Conservation (phyloP, 495 filamentous ascomycete genomes). For the Penicillium lagena region DNA sequence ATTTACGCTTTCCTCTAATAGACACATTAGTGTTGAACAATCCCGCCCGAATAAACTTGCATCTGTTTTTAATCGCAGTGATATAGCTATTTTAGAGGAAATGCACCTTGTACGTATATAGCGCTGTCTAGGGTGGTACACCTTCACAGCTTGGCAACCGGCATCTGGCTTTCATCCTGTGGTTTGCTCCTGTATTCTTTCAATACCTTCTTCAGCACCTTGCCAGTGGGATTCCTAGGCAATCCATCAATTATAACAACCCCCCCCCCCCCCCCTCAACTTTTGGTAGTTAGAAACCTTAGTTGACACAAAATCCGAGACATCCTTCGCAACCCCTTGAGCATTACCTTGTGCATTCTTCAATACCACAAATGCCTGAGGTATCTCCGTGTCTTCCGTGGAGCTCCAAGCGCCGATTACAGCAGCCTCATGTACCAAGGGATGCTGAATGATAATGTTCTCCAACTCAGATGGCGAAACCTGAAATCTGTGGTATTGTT, state of each 20-base stretch:
- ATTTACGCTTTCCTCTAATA: too few relatives aligned
- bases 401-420: constrained; percentile 45
- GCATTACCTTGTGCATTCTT: constrained; percentile 24
- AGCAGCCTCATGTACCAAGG: constrained; percentile 16
- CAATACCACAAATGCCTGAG: constrained; percentile 63
- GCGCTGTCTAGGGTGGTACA: too few relatives aligned
- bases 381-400: constrained; percentile 61
- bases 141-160: too few relatives aligned
- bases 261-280: constrained; percentile 67
- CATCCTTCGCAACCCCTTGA: constrained; percentile 41
- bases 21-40: too few relatives aligned
- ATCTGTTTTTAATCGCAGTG: too few relatives aligned
- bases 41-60: too few relatives aligned
- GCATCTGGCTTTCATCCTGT: too few relatives aligned
- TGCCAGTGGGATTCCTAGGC: constrained; percentile 70
- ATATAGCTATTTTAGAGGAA: too few relatives aligned
- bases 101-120: too few relatives aligned
- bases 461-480: constrained; percentile 27
- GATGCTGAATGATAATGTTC: constrained; percentile 17
- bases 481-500: constrained; percentile 20
- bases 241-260: constrained; percentile 63
- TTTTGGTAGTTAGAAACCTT: constrained; percentile 58
- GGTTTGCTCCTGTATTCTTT: too few relatives aligned
- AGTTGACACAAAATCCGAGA: constrained; percentile 46
- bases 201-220: constrained; percentile 47